phyloP scores from a whole-genome alignment of 2,329 filamentous ascomycete species.

The Claviceps quebecensis region DNA sequence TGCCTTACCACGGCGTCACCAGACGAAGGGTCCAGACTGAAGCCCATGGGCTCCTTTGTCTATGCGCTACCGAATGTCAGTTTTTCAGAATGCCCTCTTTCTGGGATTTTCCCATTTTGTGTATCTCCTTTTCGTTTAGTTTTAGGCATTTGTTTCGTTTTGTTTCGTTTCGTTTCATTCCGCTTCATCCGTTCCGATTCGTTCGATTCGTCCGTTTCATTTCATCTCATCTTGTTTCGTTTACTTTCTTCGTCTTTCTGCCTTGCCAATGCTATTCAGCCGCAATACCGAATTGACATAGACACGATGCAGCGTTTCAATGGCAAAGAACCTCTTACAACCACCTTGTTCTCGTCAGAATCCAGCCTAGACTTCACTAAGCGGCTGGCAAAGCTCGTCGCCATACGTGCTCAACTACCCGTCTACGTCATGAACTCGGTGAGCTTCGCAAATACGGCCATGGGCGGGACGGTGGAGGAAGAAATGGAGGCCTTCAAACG shows the following conservation, averaged over 20 bases:
- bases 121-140: neutral
- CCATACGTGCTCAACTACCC: conserved; percentile 55
- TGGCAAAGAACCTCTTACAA: conserved; percentile 53
- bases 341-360: conserved; percentile 63
- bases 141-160: neutral
- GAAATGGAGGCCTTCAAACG: conserved; percentile 79
- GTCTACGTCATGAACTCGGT: conserved; percentile 89
- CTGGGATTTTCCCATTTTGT: neutral
- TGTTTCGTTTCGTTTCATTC: neutral
- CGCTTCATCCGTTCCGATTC: neutral
- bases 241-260: neutral
- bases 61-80: conserved; percentile 81
- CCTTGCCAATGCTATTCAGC: neutral
- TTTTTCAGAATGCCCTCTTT: conserved; percentile 26
- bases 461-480: conserved; percentile 76
- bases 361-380: conserved; percentile 75
- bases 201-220: neutral
- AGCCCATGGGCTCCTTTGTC: conserved; percentile 73
- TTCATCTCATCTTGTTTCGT: neutral
- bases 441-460: conserved; percentile 56
- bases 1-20: conserved; percentile 45
- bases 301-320: conserved; percentile 30
- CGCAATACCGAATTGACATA: neutral
- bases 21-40: conserved; percentile 34
- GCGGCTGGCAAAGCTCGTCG: conserved; percentile 69